A percentile compares a stretch with the other conserved stretches of the same genome.
Conservation (phyloP, 495 filamentous ascomycete species). For the Chlorociboria aeruginascens region DNA sequence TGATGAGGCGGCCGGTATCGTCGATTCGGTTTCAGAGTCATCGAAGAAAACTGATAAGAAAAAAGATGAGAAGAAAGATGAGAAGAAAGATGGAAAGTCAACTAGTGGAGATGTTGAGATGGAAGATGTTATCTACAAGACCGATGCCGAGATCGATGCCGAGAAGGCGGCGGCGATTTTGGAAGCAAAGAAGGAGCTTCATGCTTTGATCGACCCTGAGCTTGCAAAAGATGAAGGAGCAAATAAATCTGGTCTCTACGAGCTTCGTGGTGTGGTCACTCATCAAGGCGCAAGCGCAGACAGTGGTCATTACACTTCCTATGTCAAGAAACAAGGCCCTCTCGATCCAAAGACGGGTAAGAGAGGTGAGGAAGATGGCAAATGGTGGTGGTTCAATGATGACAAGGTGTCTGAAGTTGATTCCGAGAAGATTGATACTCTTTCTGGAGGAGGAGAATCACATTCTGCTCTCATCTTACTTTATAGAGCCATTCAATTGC, state of each 20-base stretch:
- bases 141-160: conserved; percentile 81
- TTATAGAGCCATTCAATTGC: conserved; percentile 68
- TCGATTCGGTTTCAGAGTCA: conserved; percentile 17
- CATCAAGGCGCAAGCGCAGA: conserved; percentile 95
- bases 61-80: conserved; percentile 28
- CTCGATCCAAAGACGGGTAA: conserved; percentile 57
- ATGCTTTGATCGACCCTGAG: conserved; percentile 57
- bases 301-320: conserved; percentile 94
- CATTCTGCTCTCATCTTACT: conserved; percentile 91
- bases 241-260: conserved; percentile 89
- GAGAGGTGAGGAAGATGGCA: conserved; percentile 69
- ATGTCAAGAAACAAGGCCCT: conserved; percentile 78
- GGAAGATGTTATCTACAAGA: conserved; percentile 69
- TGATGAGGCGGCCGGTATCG: conserved; percentile 27
- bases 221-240: conserved; percentile 64
- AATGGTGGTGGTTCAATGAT: conserved; percentile 99
- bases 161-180: conserved; percentile 64
- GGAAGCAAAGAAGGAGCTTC: conserved; percentile 72
- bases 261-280: conserved; percentile 89
- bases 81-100: conserved; percentile 16
- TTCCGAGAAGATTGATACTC: conserved; percentile 75
- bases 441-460: conserved; percentile 89
- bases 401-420: conserved; percentile 94
- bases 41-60: conserved; percentile 27
- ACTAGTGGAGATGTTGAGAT: conserved; percentile 51